These are phyloP conservation scores for Phytophthora macrochlamydospora DNA, from an alignment of 352 stramenopile species.

Conservation along the genomic window DNA sequence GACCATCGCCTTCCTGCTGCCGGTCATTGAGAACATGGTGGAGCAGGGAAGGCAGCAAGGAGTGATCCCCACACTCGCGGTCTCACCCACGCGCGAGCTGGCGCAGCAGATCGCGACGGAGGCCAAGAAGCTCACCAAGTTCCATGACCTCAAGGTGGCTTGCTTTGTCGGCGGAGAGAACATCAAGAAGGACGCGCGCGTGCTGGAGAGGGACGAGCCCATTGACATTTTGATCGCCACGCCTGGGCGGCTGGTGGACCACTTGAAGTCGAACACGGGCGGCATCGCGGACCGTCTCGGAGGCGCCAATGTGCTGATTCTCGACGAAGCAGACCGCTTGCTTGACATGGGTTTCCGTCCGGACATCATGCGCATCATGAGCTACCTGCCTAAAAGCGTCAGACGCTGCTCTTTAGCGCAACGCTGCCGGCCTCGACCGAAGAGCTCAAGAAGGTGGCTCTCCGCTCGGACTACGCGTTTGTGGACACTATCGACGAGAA, in stretches of 20 bases:
- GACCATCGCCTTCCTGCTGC: conserved; percentile 89
- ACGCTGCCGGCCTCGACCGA: conserved; percentile 91
- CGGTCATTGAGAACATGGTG: conserved; percentile 81
- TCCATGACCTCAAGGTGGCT: conserved; percentile 71
- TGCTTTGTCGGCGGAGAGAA: conserved; percentile 91
- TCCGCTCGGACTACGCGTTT: conserved; percentile 89
- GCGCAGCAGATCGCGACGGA: conserved; percentile 95
- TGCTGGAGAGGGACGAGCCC: conserved; percentile 35
- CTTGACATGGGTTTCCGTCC: conserved; percentile 96
- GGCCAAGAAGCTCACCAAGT: conserved; percentile 84
- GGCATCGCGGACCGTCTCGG: conserved; percentile 66
- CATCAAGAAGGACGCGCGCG: conserved; percentile 70
- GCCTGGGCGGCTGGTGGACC: conserved; percentile 95
- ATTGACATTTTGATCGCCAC: conserved; percentile 96
- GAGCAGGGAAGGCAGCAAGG: conserved; percentile 60
- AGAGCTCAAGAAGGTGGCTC: conserved; percentile 86
- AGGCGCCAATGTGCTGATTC: conserved; percentile 66
- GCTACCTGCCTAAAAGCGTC: conserved; percentile 63
- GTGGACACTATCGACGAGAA: conserved; percentile 94
- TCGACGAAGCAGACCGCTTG: conserved; percentile 97
- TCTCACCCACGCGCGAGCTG: conserved; percentile 96
- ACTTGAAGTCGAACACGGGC: conserved; percentile 93
- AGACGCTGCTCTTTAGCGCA: conserved; percentile 97
- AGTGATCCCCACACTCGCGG: conserved; percentile 91
- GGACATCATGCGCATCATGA: conserved; percentile 93